These are phyloP conservation scores for Aspergillus versicolor DNA, from an alignment of 2,329 filamentous ascomycete species.

Conservation along the genomic window DNA sequence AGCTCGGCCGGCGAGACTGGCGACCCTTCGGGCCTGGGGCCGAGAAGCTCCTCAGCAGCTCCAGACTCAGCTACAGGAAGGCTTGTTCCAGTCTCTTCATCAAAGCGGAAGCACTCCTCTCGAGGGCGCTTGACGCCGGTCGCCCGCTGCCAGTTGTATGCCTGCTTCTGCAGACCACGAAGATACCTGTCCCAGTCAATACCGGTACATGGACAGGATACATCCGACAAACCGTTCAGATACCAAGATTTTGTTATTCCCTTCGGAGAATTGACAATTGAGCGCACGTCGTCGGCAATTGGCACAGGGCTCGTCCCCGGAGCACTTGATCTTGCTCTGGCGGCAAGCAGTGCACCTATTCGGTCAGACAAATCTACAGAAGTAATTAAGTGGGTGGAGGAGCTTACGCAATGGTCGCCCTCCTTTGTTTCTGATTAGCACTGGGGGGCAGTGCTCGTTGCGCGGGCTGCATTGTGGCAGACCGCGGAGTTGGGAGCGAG, in stretches of 20 bases:
- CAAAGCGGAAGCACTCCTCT: neutral
- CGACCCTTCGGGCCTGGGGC: neutral
- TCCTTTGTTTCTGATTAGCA: too few species aligned
- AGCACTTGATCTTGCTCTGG: conserved; percentile 45
- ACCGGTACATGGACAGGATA: neutral
- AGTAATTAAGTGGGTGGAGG: too few species aligned
- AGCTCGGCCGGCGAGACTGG: neutral
- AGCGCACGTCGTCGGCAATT: conserved; percentile 26
- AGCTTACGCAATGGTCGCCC: too few species aligned
- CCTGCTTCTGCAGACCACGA: conserved; percentile 16
- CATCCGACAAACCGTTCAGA: conserved; percentile 28
- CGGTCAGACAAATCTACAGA: too few species aligned
- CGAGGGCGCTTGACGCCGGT: neutral
- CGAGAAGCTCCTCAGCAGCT: neutral
- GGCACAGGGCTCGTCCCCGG: conserved; percentile 38
- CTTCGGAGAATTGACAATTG: conserved; percentile 16
- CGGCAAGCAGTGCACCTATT: conserved; percentile 33
- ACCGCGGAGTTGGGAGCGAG: too few species aligned
- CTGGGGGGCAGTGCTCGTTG: too few species aligned
- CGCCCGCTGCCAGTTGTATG: neutral
- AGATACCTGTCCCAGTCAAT: conserved; percentile 6
- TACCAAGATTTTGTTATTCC: conserved; percentile 28
- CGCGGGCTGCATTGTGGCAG: too few species aligned
- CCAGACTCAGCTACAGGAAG: too few species aligned
- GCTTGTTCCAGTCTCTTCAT: neutral